Base-by-base conservation (phyloP, 306 rosid genomes). In the Cucurbita pepo region DNA sequence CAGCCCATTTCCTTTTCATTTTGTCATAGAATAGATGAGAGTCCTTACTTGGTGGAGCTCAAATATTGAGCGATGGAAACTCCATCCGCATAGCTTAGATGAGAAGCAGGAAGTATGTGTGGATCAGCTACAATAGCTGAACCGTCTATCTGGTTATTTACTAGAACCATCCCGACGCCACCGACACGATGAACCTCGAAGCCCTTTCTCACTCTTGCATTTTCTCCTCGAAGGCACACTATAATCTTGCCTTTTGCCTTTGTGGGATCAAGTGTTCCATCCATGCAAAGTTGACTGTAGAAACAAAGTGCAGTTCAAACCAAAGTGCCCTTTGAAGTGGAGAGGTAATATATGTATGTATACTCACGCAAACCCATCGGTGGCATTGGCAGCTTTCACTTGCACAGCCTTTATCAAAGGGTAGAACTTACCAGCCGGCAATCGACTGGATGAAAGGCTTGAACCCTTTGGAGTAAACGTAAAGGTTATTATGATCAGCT, bases 141-240 rank as follows among this genome's bases (percentile, higher is more conserved):
- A 48, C 56, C 77, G 21, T 25, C 3, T 0, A 0, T 0, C 8
- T 8, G 0, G 25, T 50, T 71, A 48, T 88, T 88, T 59, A 65
- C 87, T 77, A 91, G 76, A 72, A 91, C 77, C 91, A 91, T 84
- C 50, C 92, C 97, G 5, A 80, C 81, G 10, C 87, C 96, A 2
- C 97, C 96, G 15, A 72, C 86, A 43, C 14, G 52, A 56, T 47
- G 15, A 15, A 78, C 89, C 40, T 55, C 13, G 11, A 4, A 25
- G 25, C 92, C 88, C 77, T 87, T 85, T 0, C 54, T 65, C 3
- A 5, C 0, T 81, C 85, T 82, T 45, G 0, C 71, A 63, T 1
- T 66, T 1, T 5, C 52, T 6, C 86, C 92, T 1, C 84, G 69
- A 58, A 81, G 30, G 59, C 92, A 91, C 1, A 88, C 78, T 82